Base-by-base conservation (phyloP, 257 asterid species). In the Solanum chilense region DNA sequence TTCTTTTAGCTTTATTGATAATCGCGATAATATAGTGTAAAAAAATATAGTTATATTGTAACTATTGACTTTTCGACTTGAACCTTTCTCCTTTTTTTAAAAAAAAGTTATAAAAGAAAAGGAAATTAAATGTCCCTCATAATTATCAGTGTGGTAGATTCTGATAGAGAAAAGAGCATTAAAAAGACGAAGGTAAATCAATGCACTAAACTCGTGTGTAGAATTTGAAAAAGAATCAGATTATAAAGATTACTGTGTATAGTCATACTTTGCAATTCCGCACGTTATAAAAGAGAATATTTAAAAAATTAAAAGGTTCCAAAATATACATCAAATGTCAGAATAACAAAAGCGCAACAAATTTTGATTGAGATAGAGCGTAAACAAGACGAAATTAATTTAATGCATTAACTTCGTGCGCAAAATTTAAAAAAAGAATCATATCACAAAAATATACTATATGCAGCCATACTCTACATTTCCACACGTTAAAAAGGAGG, bases 311-410 rank as follows among this genome's bases (percentile, higher is more conserved):
- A 64, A 12, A 64, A 27, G 71, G 18, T 64, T 13, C 16, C 18
- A 64, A 64, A 64, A n/a, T 64, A 16, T n/a, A 64, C 33, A 64
- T n/a, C 71, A 64, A 64, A 64, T 9, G 25, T n/a, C 5, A 0
- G 4, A 64, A 64, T 64, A 11, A 25, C 29, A n/a, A 64, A 64
- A 64, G 6, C 2, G 11, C 3, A 62, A 62, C 1, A 1, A 1
- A 52, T 18, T 16, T 18, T 18, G n/a, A 52, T 16, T 16, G 10
- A 52, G 10, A 52, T 16, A 52, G 10, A 52, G n/a, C 62, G 18
- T 16, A 18, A 52, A 52, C 5, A 52, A 18, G 4, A 52, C 0
- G 0, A 52, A 0, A 0, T 16, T 52, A 1, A 0, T 2, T 18
- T 18, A 52, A 52, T 52, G 4, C 62, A 16, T 52, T 52, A 52